Base-by-base conservation (phyloP, 1,284 basidiomycete genomes). In the Sporisorium reilianum region DNA sequence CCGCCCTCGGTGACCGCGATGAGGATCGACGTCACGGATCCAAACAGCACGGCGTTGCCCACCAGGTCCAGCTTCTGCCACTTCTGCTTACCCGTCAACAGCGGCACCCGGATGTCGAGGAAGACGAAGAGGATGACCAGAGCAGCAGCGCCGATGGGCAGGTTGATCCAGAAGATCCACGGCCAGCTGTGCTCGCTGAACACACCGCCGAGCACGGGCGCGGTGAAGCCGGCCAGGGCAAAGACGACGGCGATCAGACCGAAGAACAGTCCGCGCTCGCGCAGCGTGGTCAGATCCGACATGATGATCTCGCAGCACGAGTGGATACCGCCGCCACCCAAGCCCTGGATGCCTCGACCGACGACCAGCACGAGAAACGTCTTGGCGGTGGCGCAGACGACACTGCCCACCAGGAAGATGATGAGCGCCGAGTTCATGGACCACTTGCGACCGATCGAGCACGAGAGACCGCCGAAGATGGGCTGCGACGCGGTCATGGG, bases 241-340 rank as follows among this genome's bases (percentile, higher is more conserved):
- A 77, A 80, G 16, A 74, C 67, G 11, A 77, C 84, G 1, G 84
- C 82, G n/a, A 86, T 64, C 10, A 82, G 54, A 14, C 86, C 86
- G 20, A 85, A 76, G 48, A 82, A 87, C 0, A 81, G 14, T 2
- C 87, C 87, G 8, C 87, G 80, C 58, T 87, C 87, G 0, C 78
- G 40, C 2, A 88, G 80, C 4, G 87, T 82, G 1, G 87, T 86
- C 9, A 87, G 61, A 63, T 87, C 86, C 9, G 83, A 81, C 5
- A 86, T 59, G 50, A 87, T 77, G 56, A 87, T 86, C 42, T 85
- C 85, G 22, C 84, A 80, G 22, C 87, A 71, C 20, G 86, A 85
- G 12, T 87, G 74, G 32, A 87, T 79, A 10, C 86, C 86, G 7
- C 87, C 87, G 10, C 83, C 87, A 4, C 87, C 87, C 20, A 87